Percentiles rank a stretch among this genome's conserved stretches.
Evolutionary conservation across 805 yeast genomes (phyloP).

Genomic region (Saccharomycopsis vini): DNA sequence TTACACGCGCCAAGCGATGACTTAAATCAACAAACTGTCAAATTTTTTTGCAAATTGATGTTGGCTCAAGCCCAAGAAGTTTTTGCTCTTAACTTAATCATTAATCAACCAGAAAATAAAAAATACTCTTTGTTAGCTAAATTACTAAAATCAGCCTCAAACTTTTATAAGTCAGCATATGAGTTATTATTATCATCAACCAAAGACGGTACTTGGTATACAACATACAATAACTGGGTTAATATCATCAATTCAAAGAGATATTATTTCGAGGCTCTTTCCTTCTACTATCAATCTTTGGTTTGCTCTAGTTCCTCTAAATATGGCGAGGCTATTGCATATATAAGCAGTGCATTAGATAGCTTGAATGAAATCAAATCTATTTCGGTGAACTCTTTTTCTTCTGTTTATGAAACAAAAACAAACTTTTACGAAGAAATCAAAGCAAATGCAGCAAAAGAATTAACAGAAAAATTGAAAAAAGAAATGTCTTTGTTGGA

Average conservation of each 20-base stretch:
- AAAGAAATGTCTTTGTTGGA: conserved; percentile 35
- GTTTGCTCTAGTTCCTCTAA: conserved; percentile 41
- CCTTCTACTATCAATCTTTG: conserved; percentile 52
- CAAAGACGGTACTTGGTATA: conserved; percentile 17
- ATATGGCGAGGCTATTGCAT: conserved; percentile 71
- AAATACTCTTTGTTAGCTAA: conserved; percentile 69
- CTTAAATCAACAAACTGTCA: conserved; percentile 57
- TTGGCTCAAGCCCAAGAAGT: conserved; percentile 87
- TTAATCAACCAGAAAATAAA: conserved; percentile 36
- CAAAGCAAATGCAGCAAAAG: conserved; percentile 27
- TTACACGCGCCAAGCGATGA: conserved; percentile 84
- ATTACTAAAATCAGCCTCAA: conserved; percentile 55
- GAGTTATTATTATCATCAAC: conserved; percentile 25
- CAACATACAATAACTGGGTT: conserved; percentile 34
- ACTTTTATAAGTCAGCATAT: conserved; percentile 44
- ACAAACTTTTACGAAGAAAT: conserved; percentile 17
- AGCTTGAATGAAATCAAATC: conserved; percentile 38
- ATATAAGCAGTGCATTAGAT: conserved; percentile 19
- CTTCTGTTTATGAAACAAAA: conserved; percentile 11
- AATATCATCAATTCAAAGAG: conserved; percentile 43
- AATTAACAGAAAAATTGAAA: conserved; percentile 27
- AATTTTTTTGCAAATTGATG: conserved; percentile 54
- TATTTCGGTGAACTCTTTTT: conserved; percentile 5
- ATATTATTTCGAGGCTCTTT: conserved; percentile 47
- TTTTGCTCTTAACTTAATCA: conserved; percentile 53